These are phyloP conservation scores for Stemphylium lycopersici DNA, from an alignment of 2,329 filamentous ascomycete species.

Conservation along the genomic window DNA sequence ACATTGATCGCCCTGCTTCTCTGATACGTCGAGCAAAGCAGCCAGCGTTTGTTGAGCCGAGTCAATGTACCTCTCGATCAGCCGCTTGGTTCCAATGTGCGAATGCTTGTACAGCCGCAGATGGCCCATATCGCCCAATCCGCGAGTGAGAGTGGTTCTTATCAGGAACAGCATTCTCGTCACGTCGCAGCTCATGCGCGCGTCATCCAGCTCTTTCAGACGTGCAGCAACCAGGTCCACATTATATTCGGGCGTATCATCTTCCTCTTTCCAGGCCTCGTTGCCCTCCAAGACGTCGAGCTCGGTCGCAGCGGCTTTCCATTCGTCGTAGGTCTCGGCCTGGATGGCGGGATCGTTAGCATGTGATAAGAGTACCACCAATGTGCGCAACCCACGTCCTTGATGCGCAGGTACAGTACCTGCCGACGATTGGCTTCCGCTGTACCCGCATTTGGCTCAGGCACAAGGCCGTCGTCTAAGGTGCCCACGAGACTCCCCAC, in stretches of 20 bases:
- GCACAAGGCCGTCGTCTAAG: slow-evolving; percentile 24
- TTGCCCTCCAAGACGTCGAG: slow-evolving; percentile 82
- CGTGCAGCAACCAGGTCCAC: slow-evolving; percentile 70
- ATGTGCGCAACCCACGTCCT: slow-evolving; percentile 60
- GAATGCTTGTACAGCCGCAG: slow-evolving; percentile 81
- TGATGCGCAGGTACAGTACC: slow-evolving; percentile 68
- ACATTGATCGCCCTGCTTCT: slow-evolving; percentile 54
- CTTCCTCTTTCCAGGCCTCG: slow-evolving; percentile 77
- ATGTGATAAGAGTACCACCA: slow-evolving; percentile 31
- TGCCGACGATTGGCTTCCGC: slow-evolving; percentile 55
- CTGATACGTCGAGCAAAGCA: slow-evolving; percentile 69
- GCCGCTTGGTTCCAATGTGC: slow-evolving; percentile 81
- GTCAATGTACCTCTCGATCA: slow-evolving; percentile 87
- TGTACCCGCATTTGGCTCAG: slow-evolving; percentile 8
- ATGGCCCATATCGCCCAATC: slow-evolving; percentile 86
- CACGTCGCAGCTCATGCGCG: slow-evolving; percentile 73
- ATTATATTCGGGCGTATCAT: slow-evolving; percentile 73
- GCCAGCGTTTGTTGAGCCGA: slow-evolving; percentile 77
- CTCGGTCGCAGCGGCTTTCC: slow-evolving; percentile 75
- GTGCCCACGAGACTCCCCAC: slow-evolving; percentile 28
- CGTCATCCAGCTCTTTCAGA: slow-evolving; percentile 75
- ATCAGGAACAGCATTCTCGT: slow-evolving; percentile 79
- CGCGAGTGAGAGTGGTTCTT: slow-evolving; percentile 78
- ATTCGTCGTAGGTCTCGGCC: slow-evolving; percentile 73
- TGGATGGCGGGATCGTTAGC: slow-evolving; percentile 46